phyloP scores from a whole-genome alignment of 2,329 filamentous ascomycete species.

The Dactylella cylindrospora region DNA sequence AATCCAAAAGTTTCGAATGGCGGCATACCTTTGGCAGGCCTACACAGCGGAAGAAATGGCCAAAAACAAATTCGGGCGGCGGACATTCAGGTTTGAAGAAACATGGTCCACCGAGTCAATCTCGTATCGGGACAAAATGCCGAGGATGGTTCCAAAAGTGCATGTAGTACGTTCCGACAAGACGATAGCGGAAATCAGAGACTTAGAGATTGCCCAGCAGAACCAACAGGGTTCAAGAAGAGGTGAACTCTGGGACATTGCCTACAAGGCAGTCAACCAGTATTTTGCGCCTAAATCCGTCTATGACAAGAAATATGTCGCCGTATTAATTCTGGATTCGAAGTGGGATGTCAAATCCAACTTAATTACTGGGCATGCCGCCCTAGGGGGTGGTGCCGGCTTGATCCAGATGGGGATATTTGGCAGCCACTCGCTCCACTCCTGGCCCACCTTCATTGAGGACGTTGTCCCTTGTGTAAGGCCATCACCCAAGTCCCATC shows the following conservation, averaged over 20 bases:
- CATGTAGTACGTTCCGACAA: constrained; percentile 81
- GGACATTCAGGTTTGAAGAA: constrained; percentile 88
- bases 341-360: constrained; percentile 78
- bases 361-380: constrained; percentile 76
- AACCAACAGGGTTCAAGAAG: constrained; percentile 68
- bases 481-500: too few species aligned
- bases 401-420: constrained; percentile 78
- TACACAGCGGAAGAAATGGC: constrained; percentile 97
- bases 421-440: constrained; percentile 87
- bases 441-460: constrained; percentile 84
- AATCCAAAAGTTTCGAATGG: constrained; percentile 87
- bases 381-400: constrained; percentile 73
- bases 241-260: constrained; percentile 74
- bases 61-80: constrained; percentile 79
- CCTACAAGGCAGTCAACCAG: constrained; percentile 69
- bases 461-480: constrained; percentile 71
- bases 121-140: constrained; percentile 75
- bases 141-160: constrained; percentile 82
- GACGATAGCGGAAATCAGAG: constrained; percentile 79
- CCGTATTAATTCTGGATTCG: constrained; percentile 79
- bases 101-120: constrained; percentile 86
- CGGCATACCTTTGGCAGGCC: constrained; percentile 93
- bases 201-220: constrained; percentile 77
- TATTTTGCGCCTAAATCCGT: constrained; percentile 43
- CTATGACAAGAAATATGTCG: constrained; percentile 85